phyloP scores from a whole-genome alignment of 2,329 filamentous ascomycete genomes.

The Seiridium unicorne region DNA sequence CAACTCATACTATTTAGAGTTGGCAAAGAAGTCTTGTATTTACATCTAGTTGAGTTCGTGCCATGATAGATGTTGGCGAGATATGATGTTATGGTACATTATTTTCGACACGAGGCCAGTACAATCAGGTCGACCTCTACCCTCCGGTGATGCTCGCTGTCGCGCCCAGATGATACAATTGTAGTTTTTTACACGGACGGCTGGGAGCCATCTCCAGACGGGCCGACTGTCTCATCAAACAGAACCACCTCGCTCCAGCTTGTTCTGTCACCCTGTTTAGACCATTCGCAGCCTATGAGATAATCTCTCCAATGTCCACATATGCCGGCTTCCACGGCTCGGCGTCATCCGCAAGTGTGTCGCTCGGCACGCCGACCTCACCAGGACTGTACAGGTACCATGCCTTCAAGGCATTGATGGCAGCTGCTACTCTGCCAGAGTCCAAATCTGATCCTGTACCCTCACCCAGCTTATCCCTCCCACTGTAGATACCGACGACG shows the following conservation, averaged over 20 bases:
- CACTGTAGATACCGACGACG: slow-evolving; percentile 91
- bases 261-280: not conserved
- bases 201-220: not conserved
- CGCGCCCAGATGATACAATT: not conserved
- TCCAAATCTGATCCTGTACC: slow-evolving; percentile 77
- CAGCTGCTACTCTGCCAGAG: slow-evolving; percentile 74
- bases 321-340: slow-evolving; percentile 65
- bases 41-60: too few species aligned
- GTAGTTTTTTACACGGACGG: slow-evolving; percentile 3
- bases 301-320: slow-evolving; percentile 70
- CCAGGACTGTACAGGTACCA: slow-evolving; percentile 96
- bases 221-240: not conserved
- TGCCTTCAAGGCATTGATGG: slow-evolving; percentile 81
- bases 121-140: not conserved
- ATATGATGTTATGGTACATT: slow-evolving; percentile 1
- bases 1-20: too few species aligned
- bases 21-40: too few species aligned
- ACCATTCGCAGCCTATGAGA: slow-evolving; percentile 34
- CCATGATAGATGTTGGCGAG: too few species aligned
- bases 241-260: not conserved
- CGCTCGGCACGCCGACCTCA: slow-evolving; percentile 64
- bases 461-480: slow-evolving; percentile 87
- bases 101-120: slow-evolving; percentile 2
- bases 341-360: slow-evolving; percentile 62
- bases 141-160: not conserved